Evolutionary conservation across 169 alveolate species (phyloP), one percentile per base, ranked within the genome.

Genomic region (Cryptosporidium felis): DNA sequence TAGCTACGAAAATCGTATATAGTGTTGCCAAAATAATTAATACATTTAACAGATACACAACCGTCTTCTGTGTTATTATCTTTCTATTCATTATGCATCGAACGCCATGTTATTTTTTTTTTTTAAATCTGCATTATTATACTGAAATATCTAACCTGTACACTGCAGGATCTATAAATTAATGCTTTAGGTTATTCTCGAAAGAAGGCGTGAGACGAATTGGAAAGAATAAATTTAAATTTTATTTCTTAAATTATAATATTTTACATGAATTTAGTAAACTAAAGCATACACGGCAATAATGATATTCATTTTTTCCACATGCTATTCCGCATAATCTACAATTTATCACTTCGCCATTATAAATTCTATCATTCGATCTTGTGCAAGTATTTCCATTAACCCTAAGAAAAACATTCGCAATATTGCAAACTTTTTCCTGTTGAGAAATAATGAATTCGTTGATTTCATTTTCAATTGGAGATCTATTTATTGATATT

Each of bases 401-500:
- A 12, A 74, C 42, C 28, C 41, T 74, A 8, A 56, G 18, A 53
- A 74, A 74, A 38, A 74, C 56, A 53, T 74, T 26, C n/a, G 85
- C 36, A 32, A 74, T 49, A 53, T 74, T 74, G 5, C 42, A 36
- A 26, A 74, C 26, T 18, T 74, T 74, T 21, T 34, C 53, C 30
- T 36, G 36, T 56, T 74, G 85, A 30, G 85, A 34, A 38, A 36
- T 16, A 1, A 74, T 26, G 26, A 74, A 74, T 36, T 56, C 56
- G 40, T 36, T n/a, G 6, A 49, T 36, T 74, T 74, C 85, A 5
- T 56, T 3, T 53, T 74, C 85, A 53, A 74, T 16, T 8, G 41
- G 66, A 21, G 74, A 49, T 28, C 49, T 74, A 14, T 58, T 34
- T 8, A 74, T 49, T 30, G 85, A 74, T 36, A 74, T 53, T 42